Conservation (phyloP, 2,329 filamentous ascomycete species). For the Pseudocercospora fuligena region DNA sequence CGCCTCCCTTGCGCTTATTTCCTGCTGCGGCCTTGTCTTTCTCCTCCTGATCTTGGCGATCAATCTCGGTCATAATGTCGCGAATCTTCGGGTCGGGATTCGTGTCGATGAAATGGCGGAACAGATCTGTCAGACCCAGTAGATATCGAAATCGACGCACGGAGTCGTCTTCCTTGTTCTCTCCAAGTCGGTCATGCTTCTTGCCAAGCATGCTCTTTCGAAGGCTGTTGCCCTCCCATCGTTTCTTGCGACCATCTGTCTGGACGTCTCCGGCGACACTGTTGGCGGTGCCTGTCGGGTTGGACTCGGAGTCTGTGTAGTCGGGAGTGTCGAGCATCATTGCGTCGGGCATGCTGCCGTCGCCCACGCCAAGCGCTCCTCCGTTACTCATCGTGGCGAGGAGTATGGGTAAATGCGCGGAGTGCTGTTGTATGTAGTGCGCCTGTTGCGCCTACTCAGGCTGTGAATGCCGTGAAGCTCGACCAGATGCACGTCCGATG, state of each 20-base stretch:
- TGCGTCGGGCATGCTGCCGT: conserved; percentile 39
- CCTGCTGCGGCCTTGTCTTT: conserved; percentile 69
- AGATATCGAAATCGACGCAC: conserved; percentile 94
- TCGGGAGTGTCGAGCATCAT: conserved; percentile 63
- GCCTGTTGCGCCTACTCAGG: conserved; percentile 22
- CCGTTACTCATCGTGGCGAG: conserved; percentile 32
- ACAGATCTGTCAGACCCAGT: conserved; percentile 91
- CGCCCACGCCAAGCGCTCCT: conserved; percentile 35
- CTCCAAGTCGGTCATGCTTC: conserved; percentile 89
- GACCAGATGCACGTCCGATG: conserved; percentile 15
- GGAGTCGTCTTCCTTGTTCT: conserved; percentile 96
- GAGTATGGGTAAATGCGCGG: not conserved
- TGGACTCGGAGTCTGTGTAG: conserved; percentile 70
- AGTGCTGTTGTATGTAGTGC: conserved; percentile 10
- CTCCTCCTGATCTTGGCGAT: conserved; percentile 82
- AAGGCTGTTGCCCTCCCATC: conserved; percentile 85
- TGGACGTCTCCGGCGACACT: conserved; percentile 78
- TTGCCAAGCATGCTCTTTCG: conserved; percentile 91
- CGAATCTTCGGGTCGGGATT: conserved; percentile 95
- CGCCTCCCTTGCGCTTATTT: conserved; percentile 80
- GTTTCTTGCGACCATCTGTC: conserved; percentile 78
- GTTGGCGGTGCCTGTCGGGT: conserved; percentile 73
- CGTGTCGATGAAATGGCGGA: conserved; percentile 98
- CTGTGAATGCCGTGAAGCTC: conserved; percentile 5
- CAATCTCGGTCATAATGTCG: conserved; percentile 91